These are phyloP conservation scores for Fusarium temperatum DNA, from an alignment of 2,329 filamentous ascomycete species.

Conservation along the genomic window DNA sequence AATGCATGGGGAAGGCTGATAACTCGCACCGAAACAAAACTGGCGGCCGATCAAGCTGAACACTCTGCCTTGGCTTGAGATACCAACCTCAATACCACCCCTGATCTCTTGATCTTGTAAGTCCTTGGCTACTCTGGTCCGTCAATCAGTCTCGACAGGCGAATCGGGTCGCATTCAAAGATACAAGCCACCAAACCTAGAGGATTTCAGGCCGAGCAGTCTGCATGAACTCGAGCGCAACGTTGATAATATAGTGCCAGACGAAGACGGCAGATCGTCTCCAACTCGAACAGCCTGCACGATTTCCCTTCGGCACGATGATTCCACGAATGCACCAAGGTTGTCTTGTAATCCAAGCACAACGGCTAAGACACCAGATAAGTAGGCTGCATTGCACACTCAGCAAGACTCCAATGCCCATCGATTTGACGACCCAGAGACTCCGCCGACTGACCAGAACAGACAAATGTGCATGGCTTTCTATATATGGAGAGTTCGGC, in stretches of 20 bases:
- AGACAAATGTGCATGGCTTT: background rate
- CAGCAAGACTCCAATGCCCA: background rate
- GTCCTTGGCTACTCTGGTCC: accelerated
- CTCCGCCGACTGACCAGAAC: background rate
- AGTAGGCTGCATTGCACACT: background rate
- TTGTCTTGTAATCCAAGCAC: background rate
- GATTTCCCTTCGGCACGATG: accelerated
- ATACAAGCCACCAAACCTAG: background rate
- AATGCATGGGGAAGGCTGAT: accelerated
- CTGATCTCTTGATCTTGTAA: background rate
- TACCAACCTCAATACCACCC: background rate
- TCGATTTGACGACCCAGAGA: background rate
- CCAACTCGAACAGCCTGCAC: accelerated
- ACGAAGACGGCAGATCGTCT: too few relatives aligned
- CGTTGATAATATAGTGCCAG: background rate
- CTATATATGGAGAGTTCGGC: background rate
- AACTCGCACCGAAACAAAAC: background rate
- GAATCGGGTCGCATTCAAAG: accelerated
- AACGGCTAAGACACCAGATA: background rate
- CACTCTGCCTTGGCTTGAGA: background rate
- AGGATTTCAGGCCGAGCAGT: background rate
- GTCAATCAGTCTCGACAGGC: too few relatives aligned
- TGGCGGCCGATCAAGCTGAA: background rate
- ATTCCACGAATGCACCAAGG: background rate
- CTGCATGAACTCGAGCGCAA: background rate